phyloP scores from a whole-genome alignment of 108 stramenopile species.

The Cyclotella baltica region DNA sequence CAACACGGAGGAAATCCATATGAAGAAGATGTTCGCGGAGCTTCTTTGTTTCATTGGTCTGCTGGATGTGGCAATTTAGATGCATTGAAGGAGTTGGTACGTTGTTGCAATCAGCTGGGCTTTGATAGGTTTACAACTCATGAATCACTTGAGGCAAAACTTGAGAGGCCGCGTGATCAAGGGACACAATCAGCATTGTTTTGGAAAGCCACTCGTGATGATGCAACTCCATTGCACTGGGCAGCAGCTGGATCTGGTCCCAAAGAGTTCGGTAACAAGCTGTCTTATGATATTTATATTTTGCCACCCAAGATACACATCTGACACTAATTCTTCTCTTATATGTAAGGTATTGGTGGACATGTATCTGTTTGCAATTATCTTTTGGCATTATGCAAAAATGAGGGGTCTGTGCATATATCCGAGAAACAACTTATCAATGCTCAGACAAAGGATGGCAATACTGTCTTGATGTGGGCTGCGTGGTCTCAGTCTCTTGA shows the following conservation, averaged over 20 bases:
- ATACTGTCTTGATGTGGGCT: conserved; percentile 88
- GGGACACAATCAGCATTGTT: conserved; percentile 50
- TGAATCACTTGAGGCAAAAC: neutral
- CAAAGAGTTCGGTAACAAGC: conserved; percentile 65
- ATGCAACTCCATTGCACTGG: conserved; percentile 86
- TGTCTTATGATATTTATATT: neutral
- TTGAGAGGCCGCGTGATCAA: conserved; percentile 20
- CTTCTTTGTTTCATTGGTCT: conserved; percentile 82
- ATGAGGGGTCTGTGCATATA: conserved; percentile 12
- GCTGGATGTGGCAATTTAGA: conserved; percentile 77
- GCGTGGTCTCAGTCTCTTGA: conserved; percentile 82
- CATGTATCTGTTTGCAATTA: conserved; percentile 65
- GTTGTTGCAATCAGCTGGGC: conserved; percentile 22
- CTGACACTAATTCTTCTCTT: neutral
- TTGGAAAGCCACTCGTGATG: conserved; percentile 70
- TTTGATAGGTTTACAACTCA: neutral
- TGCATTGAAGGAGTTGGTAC: conserved; percentile 55
- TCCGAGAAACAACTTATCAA: conserved; percentile 60
- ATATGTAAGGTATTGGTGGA: conserved; percentile 52
- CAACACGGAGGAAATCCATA: conserved; percentile 81
- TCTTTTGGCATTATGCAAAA: conserved; percentile 49
- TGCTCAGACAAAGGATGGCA: conserved; percentile 79
- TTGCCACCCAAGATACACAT: neutral
- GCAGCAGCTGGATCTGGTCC: conserved; percentile 78
- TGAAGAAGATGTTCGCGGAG: conserved; percentile 76